Percentiles rank a stretch among this genome's conserved stretches.
phyloP scores from a whole-genome alignment of 208 protist species.

The Leishmania major region DNA sequence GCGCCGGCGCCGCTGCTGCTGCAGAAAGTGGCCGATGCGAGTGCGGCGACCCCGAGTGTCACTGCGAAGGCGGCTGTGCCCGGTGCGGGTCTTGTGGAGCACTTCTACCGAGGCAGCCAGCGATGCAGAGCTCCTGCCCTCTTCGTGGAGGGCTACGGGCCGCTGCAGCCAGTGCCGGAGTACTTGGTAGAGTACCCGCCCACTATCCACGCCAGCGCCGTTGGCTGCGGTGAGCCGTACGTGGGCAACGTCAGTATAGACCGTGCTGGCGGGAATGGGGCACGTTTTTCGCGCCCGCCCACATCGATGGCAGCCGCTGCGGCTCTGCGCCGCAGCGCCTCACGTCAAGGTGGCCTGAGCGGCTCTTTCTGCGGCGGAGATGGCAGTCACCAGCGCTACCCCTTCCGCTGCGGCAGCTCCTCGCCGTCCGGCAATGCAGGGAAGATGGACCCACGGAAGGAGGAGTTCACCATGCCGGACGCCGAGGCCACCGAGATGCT shows the following conservation, averaged over 20 bases:
- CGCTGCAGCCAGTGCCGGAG: constrained; percentile 35
- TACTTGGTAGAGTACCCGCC: constrained; percentile 27
- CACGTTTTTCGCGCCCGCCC: constrained; percentile 2
- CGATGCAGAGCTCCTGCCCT: constrained; percentile 16
- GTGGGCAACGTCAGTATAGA: constrained; percentile 5
- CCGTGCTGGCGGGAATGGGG: background rate
- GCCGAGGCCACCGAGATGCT: constrained; percentile 56
- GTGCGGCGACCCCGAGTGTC: background rate
- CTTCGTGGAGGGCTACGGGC: constrained; percentile 75
- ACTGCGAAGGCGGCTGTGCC: background rate
- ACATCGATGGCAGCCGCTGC: constrained; percentile 20
- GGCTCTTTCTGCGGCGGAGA: background rate
- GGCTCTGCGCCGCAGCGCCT: constrained; percentile 16
- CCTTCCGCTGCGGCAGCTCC: background rate
- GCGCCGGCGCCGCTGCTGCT: background rate
- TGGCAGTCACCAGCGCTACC: background rate
- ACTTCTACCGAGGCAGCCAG: constrained; percentile 28
- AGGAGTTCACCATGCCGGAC: constrained; percentile 74
- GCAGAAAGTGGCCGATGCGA: background rate
- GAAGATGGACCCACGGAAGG: constrained; percentile 11
- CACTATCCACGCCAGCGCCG: constrained; percentile 11
- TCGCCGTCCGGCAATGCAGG: background rate
- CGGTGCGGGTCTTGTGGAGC: constrained; percentile 7
- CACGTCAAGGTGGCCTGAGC: constrained; percentile 9
- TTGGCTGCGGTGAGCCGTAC: background rate